phyloP scores from a whole-genome alignment of 78 protist species.

The Dictyostelium discoideum region DNA sequence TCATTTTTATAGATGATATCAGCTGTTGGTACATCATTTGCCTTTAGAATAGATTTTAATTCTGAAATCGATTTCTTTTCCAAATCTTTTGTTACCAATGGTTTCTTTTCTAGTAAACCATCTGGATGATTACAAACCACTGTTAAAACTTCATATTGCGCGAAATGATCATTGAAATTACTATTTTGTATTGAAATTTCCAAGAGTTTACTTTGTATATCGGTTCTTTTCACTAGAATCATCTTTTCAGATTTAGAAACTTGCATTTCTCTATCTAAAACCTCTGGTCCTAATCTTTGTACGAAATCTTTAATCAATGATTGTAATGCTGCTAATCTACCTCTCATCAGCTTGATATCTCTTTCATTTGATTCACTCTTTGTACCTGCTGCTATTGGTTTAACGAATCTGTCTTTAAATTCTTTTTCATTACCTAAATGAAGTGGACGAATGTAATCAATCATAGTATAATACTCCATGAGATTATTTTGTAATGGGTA shows the following conservation, averaged over 20 bases:
- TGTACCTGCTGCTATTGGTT: conserved; percentile 78
- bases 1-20: conserved; percentile 37
- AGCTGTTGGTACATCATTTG: conserved; percentile 15
- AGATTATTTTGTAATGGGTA: conserved; percentile 94
- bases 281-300: conserved; percentile 36
- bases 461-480: conserved; percentile 91
- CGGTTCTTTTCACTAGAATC: conserved; percentile 27
- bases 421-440: conserved; percentile 42
- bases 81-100: not conserved
- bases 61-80: conserved; percentile 16
- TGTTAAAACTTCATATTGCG: conserved; percentile 15
- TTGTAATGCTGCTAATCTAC: conserved; percentile 24
- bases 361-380: not conserved
- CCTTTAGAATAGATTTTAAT: not conserved
- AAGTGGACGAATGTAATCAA: conserved; percentile 76
- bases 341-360: conserved; percentile 23
- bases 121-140: conserved; percentile 57
- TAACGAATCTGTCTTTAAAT: conserved; percentile 54
- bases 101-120: conserved; percentile 50
- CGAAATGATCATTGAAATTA: not conserved
- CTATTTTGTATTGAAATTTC: not conserved
- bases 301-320: conserved; percentile 33
- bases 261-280: not conserved
- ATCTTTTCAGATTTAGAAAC: conserved; percentile 33
- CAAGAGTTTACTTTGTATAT: conserved; percentile 13